phyloP scores from a whole-genome alignment of 768 basidiomycete genomes.

The Collybiopsis confluens region DNA sequence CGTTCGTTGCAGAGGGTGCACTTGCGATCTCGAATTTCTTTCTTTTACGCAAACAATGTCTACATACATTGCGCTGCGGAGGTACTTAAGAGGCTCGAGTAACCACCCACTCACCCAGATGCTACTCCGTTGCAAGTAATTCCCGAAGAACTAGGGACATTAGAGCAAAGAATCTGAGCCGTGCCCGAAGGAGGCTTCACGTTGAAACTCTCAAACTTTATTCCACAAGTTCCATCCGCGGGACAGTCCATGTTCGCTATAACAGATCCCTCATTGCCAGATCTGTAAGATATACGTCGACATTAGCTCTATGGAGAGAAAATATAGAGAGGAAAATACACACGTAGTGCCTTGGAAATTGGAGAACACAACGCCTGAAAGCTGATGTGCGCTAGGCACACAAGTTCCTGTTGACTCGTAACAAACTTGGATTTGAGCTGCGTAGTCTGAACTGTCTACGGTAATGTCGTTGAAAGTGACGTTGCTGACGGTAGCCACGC shows the following conservation, averaged over 20 bases:
- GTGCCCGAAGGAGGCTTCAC: constrained; percentile 24
- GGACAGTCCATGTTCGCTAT: constrained; percentile 26
- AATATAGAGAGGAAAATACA: not conserved
- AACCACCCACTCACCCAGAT: constrained; percentile 17
- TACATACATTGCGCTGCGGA: too few relatives aligned
- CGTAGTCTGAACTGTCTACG: constrained; percentile 27
- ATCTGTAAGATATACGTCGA: too few relatives aligned
- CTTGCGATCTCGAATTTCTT: too few relatives aligned
- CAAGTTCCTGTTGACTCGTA: constrained; percentile 23
- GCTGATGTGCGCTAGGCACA: constrained; percentile 18
- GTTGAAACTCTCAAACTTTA: constrained; percentile 18
- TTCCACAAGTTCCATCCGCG: constrained; percentile 20
- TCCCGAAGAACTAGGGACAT: constrained; percentile 21
- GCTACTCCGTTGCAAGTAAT: constrained; percentile 24
- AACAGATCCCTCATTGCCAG: constrained; percentile 17
- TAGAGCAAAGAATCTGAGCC: constrained; percentile 21
- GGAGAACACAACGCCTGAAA: constrained; percentile 22
- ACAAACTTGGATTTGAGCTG: constrained; percentile 27
- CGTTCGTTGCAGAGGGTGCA: too few relatives aligned
- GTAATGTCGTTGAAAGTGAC: constrained; percentile 25
- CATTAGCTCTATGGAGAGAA: too few relatives aligned
- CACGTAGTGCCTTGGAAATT: constrained; percentile 27
- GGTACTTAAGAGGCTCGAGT: too few relatives aligned
- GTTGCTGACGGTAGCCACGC: constrained; percentile 25
- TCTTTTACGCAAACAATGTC: too few relatives aligned